These are phyloP conservation scores for Emmonsia crescens DNA, from an alignment of 2,329 filamentous ascomycete species.

Conservation along the genomic window DNA sequence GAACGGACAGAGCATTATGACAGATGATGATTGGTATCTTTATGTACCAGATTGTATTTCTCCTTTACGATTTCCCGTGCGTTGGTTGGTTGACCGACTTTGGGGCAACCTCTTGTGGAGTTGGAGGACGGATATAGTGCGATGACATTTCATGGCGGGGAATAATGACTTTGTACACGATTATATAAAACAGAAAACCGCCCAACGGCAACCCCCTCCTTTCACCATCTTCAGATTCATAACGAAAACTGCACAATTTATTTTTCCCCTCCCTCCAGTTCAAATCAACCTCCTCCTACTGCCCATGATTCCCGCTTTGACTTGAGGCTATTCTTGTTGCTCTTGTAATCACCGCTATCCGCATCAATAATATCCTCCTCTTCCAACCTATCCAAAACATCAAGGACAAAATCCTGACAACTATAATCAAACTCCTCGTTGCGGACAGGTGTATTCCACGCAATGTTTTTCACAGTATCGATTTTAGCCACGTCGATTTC, in stretches of 20 bases:
- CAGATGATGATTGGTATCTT: too few species aligned
- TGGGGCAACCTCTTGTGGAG: constrained; percentile 5
- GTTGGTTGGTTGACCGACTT: constrained; percentile 3
- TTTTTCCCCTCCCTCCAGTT: too few species aligned
- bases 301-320: constrained; percentile 8
- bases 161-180: constrained; percentile 1
- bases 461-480: background rate
- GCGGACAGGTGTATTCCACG: background rate
- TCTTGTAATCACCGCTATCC: too few species aligned
- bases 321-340: background rate
- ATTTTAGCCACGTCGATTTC: too few species aligned
- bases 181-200: background rate
- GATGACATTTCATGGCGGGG: background rate
- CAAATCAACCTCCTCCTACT: constrained; percentile 2
- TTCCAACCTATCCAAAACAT: constrained; percentile 1
- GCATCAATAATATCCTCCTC: background rate
- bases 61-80: too few species aligned
- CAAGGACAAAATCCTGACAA: constrained; percentile 2
- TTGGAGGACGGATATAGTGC: constrained; percentile 6
- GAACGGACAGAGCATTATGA: too few species aligned
- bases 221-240: background rate
- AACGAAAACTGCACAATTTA: background rate
- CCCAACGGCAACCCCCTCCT: too few species aligned
- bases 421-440: constrained; percentile 1
- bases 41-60: too few species aligned